Evolutionary conservation across 257 asterid genomes (phyloP).

Genomic region (Gynochthodes officinalis): DNA sequence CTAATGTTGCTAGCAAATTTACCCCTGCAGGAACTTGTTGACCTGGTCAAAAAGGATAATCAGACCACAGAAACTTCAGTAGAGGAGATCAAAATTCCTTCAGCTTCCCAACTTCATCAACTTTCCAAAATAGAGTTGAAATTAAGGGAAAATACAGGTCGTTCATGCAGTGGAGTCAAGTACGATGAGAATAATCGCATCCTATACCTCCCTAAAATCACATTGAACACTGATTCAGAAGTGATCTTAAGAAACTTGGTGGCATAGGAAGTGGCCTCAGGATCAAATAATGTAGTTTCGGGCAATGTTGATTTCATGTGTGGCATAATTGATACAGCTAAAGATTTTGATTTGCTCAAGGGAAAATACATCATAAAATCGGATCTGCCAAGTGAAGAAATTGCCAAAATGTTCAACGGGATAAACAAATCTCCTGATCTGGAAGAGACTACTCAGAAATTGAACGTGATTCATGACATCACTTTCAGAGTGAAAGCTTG

Average conservation of each 20-base stretch:
- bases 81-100: slow-evolving; percentile 32
- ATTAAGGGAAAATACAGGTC: too few species aligned
- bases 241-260: slow-evolving; percentile 27
- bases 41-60: too few species aligned
- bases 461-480: too few species aligned
- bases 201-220: too few species aligned
- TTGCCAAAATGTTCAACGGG: slow-evolving; percentile 18
- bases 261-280: slow-evolving; percentile 21
- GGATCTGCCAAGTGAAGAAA: slow-evolving; percentile 1
- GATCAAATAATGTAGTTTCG: slow-evolving; percentile 7
- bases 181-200: too few species aligned
- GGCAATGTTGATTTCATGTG: slow-evolving; percentile 19
- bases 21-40: too few species aligned
- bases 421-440: slow-evolving; percentile 9
- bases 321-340: slow-evolving; percentile 14
- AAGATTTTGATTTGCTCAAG: slow-evolving; percentile 16
- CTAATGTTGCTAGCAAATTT: too few species aligned
- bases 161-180: too few species aligned
- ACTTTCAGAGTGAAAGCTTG: too few species aligned
- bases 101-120: slow-evolving; percentile 27
- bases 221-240: too few species aligned
- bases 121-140: slow-evolving; percentile 23
- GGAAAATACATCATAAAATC: not conserved
- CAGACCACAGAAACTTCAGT: too few species aligned
- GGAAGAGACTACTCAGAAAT: too few species aligned